These are phyloP conservation scores for Ramaria sp. DNA, from an alignment of 768 basidiomycete genomes.

Conservation along the genomic window DNA sequence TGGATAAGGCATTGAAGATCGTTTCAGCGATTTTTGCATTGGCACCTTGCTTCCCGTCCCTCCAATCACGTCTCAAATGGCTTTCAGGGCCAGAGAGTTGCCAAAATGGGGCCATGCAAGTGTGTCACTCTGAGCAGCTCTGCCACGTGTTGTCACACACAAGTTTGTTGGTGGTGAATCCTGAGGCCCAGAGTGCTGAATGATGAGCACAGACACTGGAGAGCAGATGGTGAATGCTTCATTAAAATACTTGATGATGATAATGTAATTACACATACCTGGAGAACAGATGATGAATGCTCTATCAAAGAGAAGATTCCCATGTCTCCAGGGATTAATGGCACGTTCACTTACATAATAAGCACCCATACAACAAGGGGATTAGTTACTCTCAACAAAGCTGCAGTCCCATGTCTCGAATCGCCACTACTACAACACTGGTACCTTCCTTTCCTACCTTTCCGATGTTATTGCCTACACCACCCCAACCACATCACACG, in stretches of 20 bases:
- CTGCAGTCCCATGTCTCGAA: conserved; percentile 2
- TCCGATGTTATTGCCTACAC: conserved; percentile 54
- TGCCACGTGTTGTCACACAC: neutral
- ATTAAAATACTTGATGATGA: too few species aligned
- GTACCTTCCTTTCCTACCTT: conserved; percentile 51
- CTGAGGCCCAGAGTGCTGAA: too few species aligned
- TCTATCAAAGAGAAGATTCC: too few species aligned
- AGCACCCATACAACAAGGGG: too few species aligned
- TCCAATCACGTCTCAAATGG: conserved; percentile 1
- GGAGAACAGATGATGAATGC: too few species aligned
- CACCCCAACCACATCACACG: conserved; percentile 53
- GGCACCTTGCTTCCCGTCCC: neutral
- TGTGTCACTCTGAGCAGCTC: neutral
- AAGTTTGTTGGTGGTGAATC: too few species aligned
- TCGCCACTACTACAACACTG: conserved; percentile 46
- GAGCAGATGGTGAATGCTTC: too few species aligned
- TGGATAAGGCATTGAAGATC: neutral
- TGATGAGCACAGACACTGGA: too few species aligned
- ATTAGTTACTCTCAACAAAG: too few species aligned
- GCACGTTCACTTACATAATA: too few species aligned
- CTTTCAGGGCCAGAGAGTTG: conserved; percentile 4
- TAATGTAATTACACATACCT: too few species aligned
- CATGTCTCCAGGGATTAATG: too few species aligned
- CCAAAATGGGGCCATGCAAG: conserved; percentile 1
- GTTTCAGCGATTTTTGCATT: neutral